phyloP scores from a whole-genome alignment of 306 rosid genomes.

The Cucumis cinereus region DNA sequence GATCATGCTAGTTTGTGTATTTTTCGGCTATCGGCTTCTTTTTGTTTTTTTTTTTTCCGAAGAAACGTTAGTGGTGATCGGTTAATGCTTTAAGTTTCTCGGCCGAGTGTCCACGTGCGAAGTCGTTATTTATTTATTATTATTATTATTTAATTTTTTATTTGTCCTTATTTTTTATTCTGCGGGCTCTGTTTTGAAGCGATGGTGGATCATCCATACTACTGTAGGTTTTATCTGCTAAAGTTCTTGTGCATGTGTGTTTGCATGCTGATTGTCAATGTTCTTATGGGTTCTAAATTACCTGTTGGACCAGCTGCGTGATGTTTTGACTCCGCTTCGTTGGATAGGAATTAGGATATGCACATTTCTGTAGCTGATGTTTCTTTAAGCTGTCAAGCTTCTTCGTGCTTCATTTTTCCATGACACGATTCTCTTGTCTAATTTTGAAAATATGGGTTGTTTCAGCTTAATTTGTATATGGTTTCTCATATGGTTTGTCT shows the following conservation, averaged over 20 bases:
- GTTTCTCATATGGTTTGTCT: background rate
- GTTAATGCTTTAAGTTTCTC: background rate
- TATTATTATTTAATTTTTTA: too few relatives aligned
- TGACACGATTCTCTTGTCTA: background rate
- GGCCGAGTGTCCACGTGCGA: background rate
- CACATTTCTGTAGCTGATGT: background rate
- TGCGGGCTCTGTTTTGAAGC: background rate
- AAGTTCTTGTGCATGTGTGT: background rate
- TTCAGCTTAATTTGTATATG: too few relatives aligned
- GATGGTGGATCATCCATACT: background rate
- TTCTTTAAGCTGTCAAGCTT: background rate
- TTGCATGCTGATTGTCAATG: constrained; percentile 1
- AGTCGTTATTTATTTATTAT: background rate
- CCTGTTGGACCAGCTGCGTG: background rate
- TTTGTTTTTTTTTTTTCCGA: background rate
- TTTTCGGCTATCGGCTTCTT: background rate
- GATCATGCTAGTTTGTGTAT: background rate
- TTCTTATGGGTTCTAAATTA: background rate
- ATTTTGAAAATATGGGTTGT: background rate
- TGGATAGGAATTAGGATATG: background rate
- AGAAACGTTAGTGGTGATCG: background rate
- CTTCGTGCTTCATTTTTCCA: background rate
- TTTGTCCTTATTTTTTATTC: background rate
- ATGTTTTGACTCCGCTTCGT: background rate
- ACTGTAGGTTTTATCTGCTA: background rate